Evolutionary conservation across 192 early-diverging fungal species (phyloP), one percentile per base, ranked within the genome.

Genomic region (Lunasporangiospora selenospora): DNA sequence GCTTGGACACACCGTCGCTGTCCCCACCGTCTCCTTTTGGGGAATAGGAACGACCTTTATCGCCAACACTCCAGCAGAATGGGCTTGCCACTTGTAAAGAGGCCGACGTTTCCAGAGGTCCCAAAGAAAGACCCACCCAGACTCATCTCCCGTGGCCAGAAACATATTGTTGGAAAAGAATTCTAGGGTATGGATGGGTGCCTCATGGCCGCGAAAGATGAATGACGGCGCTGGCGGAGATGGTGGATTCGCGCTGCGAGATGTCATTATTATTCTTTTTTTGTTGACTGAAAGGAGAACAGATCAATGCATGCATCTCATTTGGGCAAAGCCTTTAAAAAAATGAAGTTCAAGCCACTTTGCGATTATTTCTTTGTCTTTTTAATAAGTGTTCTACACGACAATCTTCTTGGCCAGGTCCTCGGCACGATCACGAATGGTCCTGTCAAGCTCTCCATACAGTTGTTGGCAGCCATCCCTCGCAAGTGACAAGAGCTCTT

Each of bases 381-480:
- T 63, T 53, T 63, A n/a, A n/a, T n/a, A 0, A 1, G 19, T 21
- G 33, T 36, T 31, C 12, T 52, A 73, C n/a, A 63, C 54, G 23
- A 73, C 64, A 50, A 62, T 67, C 46, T 78, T 81, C 42, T 39
- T n/a, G 32, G 80, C 73, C 12, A 85, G 50, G n/a, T 80, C 73
- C 30, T 82, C 63, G 23, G 76, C 73, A 33, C 79, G 78, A 13
- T 83, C 50, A 42, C 87, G 79, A 29, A 93, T 79, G 3, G 85
- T 78, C 21, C 71, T 70, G 63, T 93, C 90, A 51, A 94, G 42
- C 16, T 78, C 79, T 13, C 78, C 65, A 31, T 84, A 69, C 36
- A 94, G 80, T 44, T 87, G 80, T 50, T 79, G 76, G 76, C 90
- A 91, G 6, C 91, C 92, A 46, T 86, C 79, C 3, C 78, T 75